These are phyloP conservation scores for Scenedesmus sp. DNA, from an alignment of 163 green algal species.

Conservation along the genomic window DNA sequence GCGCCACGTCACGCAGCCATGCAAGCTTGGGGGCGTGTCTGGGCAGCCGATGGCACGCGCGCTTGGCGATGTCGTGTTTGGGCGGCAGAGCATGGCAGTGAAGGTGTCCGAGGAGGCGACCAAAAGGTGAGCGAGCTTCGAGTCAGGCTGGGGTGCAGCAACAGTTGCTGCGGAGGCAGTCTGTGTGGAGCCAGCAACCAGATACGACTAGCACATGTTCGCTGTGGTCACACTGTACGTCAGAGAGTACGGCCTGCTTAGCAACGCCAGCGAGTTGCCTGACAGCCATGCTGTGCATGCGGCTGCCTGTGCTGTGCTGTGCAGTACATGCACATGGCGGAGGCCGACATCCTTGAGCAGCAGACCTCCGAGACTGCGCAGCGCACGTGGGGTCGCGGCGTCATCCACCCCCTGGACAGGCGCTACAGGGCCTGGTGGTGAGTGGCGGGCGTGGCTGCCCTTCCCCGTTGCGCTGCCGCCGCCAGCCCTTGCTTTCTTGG, in stretches of 20 bases:
- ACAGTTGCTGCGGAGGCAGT: not conserved
- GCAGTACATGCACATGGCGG: constrained; percentile 52
- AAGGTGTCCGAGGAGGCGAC: constrained; percentile 36
- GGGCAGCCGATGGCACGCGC: not conserved
- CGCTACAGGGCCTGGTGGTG: constrained; percentile 25
- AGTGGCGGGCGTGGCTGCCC: not conserved
- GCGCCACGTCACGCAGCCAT: not conserved
- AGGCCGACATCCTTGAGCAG: constrained; percentile 29
- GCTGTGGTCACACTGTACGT: too few relatives aligned
- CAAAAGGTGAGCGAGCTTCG: not conserved
- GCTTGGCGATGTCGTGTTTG: constrained; percentile 42
- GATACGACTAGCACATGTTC: too few relatives aligned
- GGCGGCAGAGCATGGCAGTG: constrained; percentile 18
- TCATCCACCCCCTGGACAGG: constrained; percentile 46
- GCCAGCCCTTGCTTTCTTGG: too few relatives aligned
- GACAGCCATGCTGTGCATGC: not conserved
- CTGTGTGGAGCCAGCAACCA: not conserved
- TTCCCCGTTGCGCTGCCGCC: not conserved
- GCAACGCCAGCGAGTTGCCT: not conserved
- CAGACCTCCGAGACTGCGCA: not conserved
- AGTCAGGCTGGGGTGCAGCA: not conserved
- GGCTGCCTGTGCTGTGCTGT: not conserved
- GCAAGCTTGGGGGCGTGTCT: not conserved
- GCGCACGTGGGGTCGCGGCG: not conserved
- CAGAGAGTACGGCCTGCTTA: not conserved